Conservation (phyloP, 345 rosid species). For the Pistacia integerrima region DNA sequence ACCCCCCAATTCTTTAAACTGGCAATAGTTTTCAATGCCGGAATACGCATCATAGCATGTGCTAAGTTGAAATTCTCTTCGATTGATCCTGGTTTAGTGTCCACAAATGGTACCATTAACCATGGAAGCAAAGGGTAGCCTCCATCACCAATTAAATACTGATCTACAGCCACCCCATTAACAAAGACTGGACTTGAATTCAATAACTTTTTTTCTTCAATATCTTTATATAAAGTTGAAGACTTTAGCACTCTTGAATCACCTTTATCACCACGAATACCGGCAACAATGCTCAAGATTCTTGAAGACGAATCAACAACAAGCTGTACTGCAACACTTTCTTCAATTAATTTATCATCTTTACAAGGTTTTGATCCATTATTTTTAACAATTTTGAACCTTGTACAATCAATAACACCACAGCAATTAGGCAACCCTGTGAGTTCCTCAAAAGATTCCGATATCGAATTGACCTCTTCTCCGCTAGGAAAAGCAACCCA, state of each 20-base stretch:
- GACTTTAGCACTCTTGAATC: conserved; percentile 41
- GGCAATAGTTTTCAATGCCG: conserved; percentile 41
- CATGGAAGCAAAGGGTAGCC: conserved; percentile 70
- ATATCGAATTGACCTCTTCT: conserved; percentile 47
- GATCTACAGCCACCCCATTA: conserved; percentile 37
- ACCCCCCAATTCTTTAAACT: conserved; percentile 71
- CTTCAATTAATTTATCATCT: conserved; percentile 9
- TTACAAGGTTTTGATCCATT: conserved; percentile 14
- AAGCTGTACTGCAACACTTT: conserved; percentile 51
- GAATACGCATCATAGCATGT: conserved; percentile 30
- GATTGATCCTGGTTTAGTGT: conserved; percentile 31
- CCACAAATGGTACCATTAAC: conserved; percentile 60
- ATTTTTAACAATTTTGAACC: conserved; percentile 38
- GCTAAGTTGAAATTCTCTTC: conserved; percentile 49
- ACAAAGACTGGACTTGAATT: conserved; percentile 32
- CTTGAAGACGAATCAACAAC: conserved; percentile 62
- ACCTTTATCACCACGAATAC: conserved; percentile 52
- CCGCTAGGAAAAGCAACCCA: conserved; percentile 63
- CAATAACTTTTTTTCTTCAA: conserved; percentile 42
- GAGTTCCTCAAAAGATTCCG: conserved; percentile 42
- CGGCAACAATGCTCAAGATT: conserved; percentile 56
- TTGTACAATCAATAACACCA: conserved; percentile 55
- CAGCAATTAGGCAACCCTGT: conserved; percentile 66
- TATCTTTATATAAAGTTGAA: conserved; percentile 51
- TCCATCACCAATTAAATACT: conserved; percentile 55